phyloP scores from a whole-genome alignment of 306 rosid genomes.

The Vigna nakashimae region DNA sequence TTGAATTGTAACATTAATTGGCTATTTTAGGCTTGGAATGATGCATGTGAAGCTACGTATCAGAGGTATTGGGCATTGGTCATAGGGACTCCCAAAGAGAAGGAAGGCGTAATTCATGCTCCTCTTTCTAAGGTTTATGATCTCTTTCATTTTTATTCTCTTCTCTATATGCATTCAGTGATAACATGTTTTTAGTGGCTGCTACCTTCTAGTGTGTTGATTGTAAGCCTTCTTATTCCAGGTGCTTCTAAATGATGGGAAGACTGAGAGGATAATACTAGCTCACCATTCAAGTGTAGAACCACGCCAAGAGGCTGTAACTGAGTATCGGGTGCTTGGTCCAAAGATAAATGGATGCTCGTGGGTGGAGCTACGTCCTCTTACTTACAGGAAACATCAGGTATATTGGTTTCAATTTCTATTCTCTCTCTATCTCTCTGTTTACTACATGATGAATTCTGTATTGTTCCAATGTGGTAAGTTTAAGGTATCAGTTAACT shows the following conservation, averaged over 20 bases:
- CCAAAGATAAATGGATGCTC: conserved; percentile 95
- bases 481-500: neutral
- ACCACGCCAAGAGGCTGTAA: conserved; percentile 85
- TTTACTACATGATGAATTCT: conserved; percentile 11
- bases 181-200: conserved; percentile 31
- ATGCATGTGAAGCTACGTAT: conserved; percentile 76
- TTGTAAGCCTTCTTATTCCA: conserved; percentile 40
- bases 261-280: conserved; percentile 90
- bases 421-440: conserved; percentile 13
- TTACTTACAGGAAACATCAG: conserved; percentile 91
- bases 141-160: conserved; percentile 32
- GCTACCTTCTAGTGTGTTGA: conserved; percentile 23
- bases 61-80: conserved; percentile 94
- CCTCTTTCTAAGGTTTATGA: conserved; percentile 87
- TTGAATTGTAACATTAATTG: conserved; percentile 21
- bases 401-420: conserved; percentile 46
- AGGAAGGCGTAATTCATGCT: conserved; percentile 80
- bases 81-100: conserved; percentile 86
- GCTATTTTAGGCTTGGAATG: conserved; percentile 72
- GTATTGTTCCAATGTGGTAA: neutral
- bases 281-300: conserved; percentile 77
- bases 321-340: conserved; percentile 93
- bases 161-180: conserved; percentile 14
- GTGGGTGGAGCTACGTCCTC: conserved; percentile 89
- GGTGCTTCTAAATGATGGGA: conserved; percentile 94